These are phyloP conservation scores for Ceratobasidium sp. DNA, from an alignment of 1,284 basidiomycete species.

Conservation along the genomic window DNA sequence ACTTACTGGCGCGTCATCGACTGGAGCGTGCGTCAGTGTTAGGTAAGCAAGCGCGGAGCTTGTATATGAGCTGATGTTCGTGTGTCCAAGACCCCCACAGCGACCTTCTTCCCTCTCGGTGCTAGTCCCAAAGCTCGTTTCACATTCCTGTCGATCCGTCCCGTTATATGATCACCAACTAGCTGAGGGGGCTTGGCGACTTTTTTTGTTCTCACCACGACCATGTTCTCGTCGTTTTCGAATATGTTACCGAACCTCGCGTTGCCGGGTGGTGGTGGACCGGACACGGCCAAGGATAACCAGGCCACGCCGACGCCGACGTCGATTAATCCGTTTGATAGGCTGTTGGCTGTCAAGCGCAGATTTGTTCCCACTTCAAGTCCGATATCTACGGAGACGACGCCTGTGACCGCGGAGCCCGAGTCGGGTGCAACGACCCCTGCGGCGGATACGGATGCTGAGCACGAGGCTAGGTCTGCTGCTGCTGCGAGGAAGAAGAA, in stretches of 20 bases:
- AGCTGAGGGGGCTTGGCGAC: too few relatives aligned
- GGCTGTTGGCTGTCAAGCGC: conserved; percentile 35
- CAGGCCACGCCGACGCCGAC: conserved; percentile 10
- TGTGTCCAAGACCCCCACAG: too few relatives aligned
- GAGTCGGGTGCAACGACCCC: neutral
- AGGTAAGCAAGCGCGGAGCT: too few relatives aligned
- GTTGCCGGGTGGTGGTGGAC: neutral
- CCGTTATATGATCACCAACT: too few relatives aligned
- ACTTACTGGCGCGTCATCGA: too few relatives aligned
- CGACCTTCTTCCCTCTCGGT: too few relatives aligned
- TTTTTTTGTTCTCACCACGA: too few relatives aligned
- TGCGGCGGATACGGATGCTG: conserved; percentile 16
- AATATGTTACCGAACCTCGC: conserved; percentile 36
- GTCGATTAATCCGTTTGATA: conserved; percentile 21
- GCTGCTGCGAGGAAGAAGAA: conserved; percentile 22
- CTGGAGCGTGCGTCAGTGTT: too few relatives aligned
- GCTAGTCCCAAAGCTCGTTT: too few relatives aligned
- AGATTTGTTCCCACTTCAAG: conserved; percentile 14
- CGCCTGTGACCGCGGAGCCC: neutral
- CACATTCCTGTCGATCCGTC: too few relatives aligned
- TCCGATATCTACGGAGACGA: neutral
- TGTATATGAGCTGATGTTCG: too few relatives aligned
- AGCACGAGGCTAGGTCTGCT: neutral
- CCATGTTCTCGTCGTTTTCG: conserved; percentile 39
- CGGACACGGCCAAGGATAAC: neutral